Percentiles rank a stretch among this genome's conserved stretches.
phyloP scores from a whole-genome alignment of 805 yeast species.

The Isabelozyma heimii region DNA sequence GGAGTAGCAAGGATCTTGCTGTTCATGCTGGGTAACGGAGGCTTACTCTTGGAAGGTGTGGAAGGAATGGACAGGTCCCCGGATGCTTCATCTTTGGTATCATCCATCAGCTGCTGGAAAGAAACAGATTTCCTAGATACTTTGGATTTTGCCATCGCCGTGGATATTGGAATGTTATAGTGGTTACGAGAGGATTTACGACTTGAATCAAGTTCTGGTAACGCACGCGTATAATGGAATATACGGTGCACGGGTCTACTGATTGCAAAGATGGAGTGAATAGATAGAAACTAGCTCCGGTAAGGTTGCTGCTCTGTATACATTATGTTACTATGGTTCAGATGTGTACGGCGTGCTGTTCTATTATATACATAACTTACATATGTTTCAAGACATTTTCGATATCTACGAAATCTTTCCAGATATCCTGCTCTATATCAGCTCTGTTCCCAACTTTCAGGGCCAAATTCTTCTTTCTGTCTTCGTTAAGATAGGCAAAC shows the following conservation, averaged over 20 bases:
- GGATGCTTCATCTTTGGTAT: not conserved
- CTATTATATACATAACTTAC: conserved; percentile 6
- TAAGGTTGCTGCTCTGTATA: not conserved
- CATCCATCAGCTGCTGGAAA: conserved; percentile 10
- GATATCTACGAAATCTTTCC: conserved; percentile 63
- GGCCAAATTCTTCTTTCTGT: conserved; percentile 51
- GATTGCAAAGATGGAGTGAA: no score
- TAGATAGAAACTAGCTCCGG: no score
- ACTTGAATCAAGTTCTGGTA: not conserved
- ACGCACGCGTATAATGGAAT: not conserved
- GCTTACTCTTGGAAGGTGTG: not conserved
- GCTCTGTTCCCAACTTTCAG: conserved; percentile 52
- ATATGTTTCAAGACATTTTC: conserved; percentile 39
- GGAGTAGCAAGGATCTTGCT: conserved; percentile 19
- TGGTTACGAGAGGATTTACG: not conserved
- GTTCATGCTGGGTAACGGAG: conserved; percentile 12
- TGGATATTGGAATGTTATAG: not conserved
- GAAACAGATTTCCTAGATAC: conserved; percentile 17
- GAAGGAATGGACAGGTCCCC: not conserved
- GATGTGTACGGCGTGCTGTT: conserved; percentile 4
- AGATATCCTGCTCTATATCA: conserved; percentile 55
- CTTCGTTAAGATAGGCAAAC: conserved; percentile 56
- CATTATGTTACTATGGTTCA: not conserved
- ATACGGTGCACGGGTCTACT: not conserved
- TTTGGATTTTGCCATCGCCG: not conserved